These are phyloP conservation scores for Cladosporium sp. DNA, from an alignment of 2,329 filamentous ascomycete genomes.

Conservation along the genomic window DNA sequence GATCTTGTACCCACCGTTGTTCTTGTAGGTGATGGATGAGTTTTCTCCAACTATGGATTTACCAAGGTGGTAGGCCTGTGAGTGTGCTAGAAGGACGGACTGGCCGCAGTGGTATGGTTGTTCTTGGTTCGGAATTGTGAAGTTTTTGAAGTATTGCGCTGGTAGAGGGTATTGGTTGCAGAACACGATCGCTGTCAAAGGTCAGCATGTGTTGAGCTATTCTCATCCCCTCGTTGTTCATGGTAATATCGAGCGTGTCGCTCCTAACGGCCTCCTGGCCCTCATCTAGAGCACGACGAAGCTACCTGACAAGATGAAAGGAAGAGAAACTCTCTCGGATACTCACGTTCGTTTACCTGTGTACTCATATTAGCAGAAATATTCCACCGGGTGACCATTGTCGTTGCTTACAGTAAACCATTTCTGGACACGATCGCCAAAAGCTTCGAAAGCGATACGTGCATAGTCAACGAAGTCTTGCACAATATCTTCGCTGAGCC, in stretches of 20 bases:
- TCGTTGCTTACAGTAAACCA: conserved; percentile 36
- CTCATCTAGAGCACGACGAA: no score
- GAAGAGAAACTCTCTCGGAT: background rate
- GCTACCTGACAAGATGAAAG: background rate
- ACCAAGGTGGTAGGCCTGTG: conserved; percentile 38
- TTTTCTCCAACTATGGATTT: conserved; percentile 35
- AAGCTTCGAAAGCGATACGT: conserved; percentile 35
- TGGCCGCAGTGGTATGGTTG: conserved; percentile 36
- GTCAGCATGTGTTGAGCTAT: background rate
- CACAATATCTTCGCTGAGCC: conserved; percentile 33
- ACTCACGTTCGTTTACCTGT: conserved; percentile 4
- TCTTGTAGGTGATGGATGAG: conserved; percentile 31
- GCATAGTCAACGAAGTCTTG: conserved; percentile 41
- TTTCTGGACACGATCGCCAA: conserved; percentile 33
- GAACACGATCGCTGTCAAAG: conserved; percentile 24
- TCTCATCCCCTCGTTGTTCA: no score
- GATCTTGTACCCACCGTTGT: conserved; percentile 36
- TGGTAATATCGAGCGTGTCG: no score
- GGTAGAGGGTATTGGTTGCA: conserved; percentile 30
- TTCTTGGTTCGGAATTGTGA: conserved; percentile 30
- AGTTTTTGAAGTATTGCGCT: conserved; percentile 35
- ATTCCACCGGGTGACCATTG: no score
- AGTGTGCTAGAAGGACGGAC: conserved; percentile 35
- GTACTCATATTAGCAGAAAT: background rate
- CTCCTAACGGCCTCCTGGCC: no score